Percentiles rank a stretch among this genome's conserved stretches.
These are phyloP conservation scores for Tillandsia fasciculata DNA, from an alignment of 176 grass and related monocot species.

Conservation along the genomic window DNA sequence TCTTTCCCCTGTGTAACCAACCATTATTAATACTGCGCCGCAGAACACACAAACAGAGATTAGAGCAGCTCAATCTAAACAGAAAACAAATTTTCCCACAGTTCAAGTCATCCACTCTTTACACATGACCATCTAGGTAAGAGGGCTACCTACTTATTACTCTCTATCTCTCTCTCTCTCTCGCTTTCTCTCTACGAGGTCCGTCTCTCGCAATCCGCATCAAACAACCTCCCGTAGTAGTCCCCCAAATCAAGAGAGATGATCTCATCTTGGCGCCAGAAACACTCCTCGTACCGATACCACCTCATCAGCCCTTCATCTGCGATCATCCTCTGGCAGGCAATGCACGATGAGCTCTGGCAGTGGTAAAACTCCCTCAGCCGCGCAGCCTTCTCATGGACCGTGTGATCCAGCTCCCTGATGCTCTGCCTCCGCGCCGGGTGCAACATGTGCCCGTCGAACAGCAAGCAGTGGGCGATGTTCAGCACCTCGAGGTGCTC, in stretches of 20 bases:
- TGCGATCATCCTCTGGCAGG: constrained; percentile 71
- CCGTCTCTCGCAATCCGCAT: constrained; percentile 52
- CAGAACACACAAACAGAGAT: too few relatives aligned
- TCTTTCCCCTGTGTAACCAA: too few relatives aligned
- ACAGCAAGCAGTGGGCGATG: constrained; percentile 80
- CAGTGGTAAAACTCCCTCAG: constrained; percentile 68
- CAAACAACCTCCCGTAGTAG: constrained; percentile 72
- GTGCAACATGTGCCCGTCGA: constrained; percentile 11
- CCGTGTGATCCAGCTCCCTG: constrained; percentile 46
- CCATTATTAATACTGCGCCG: too few relatives aligned
- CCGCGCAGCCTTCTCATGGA: constrained; percentile 40
- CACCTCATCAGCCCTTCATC: constrained; percentile 96
- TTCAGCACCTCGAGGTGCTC: constrained; percentile 73
- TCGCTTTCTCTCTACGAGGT: constrained; percentile 17
- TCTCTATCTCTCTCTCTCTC: neutral
- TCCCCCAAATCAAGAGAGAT: constrained; percentile 62
- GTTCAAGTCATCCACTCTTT: too few relatives aligned
- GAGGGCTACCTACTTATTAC: too few relatives aligned
- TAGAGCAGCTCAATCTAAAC: too few relatives aligned
- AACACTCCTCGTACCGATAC: constrained; percentile 85
- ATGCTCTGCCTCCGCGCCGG: constrained; percentile 51
- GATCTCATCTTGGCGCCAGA: constrained; percentile 86
- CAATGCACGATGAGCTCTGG: constrained; percentile 46
- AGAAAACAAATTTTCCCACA: too few relatives aligned
- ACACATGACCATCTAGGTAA: too few relatives aligned